A percentile compares a stretch with the other conserved stretches of the same genome.
Conservation (phyloP, 768 basidiomycete species). For the Infundibulicybe gibba region DNA sequence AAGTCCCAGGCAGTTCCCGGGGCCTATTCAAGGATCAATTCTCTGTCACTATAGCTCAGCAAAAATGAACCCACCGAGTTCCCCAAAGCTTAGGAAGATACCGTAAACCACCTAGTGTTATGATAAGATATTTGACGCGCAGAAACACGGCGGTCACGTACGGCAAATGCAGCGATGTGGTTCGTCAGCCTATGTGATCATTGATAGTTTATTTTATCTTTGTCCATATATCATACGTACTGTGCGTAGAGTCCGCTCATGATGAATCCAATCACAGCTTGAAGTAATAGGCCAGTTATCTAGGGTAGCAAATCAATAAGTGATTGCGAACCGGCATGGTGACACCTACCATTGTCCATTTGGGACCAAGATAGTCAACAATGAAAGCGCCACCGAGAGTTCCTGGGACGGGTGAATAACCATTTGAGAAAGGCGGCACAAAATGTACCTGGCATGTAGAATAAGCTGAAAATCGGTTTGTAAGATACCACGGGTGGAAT, state of each 20-base stretch:
- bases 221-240: constrained; percentile 19
- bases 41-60: not conserved
- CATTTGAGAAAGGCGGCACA: not conserved
- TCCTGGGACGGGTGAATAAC: constrained; percentile 40
- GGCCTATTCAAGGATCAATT: constrained; percentile 34
- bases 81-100: constrained; percentile 86
- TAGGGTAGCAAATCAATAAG: constrained; percentile 14
- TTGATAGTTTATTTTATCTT: no score
- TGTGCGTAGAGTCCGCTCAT: constrained; percentile 79
- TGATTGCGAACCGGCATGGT: no score
- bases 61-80: constrained; percentile 54
- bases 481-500: no score
- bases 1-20: constrained; percentile 84
- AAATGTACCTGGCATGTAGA: constrained; percentile 35
- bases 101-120: constrained; percentile 74
- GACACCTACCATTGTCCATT: constrained; percentile 14
- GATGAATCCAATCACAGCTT: constrained; percentile 80
- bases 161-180: constrained; percentile 74
- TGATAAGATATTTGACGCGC: constrained; percentile 1
- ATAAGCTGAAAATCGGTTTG: constrained; percentile 15
- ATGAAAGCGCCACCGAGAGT: constrained; percentile 73
- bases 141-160: constrained; percentile 22
- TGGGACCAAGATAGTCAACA: constrained; percentile 74
- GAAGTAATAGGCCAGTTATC: constrained; percentile 65
- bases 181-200: constrained; percentile 40